A percentile compares a stretch with the other conserved stretches of the same genome.
Evolutionary conservation across 2,329 filamentous ascomycete genomes (phyloP).

Genomic region (Cordyceps cicadae): DNA sequence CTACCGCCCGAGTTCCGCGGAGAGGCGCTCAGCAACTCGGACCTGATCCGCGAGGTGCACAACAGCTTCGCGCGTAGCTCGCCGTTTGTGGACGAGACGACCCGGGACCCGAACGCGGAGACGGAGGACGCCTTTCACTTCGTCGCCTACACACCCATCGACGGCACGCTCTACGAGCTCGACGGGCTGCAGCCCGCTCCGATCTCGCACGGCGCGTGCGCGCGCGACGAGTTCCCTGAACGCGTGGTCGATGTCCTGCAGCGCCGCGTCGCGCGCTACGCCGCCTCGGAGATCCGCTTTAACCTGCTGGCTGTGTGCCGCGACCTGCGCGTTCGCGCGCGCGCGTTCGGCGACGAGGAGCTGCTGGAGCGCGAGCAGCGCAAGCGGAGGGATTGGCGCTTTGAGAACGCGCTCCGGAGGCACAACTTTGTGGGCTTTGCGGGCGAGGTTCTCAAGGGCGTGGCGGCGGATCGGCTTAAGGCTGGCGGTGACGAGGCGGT

Average conservation of each 20-base stretch:
- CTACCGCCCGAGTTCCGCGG: constrained; percentile 67
- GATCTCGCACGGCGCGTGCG: constrained; percentile 76
- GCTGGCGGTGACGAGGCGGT: constrained; percentile 58
- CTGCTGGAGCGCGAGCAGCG: constrained; percentile 69
- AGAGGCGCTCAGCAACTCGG: constrained; percentile 53
- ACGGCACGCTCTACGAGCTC: constrained; percentile 79
- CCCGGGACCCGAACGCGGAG: constrained; percentile 51
- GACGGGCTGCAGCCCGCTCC: constrained; percentile 91
- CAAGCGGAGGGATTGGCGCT: constrained; percentile 81
- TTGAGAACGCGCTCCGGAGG: constrained; percentile 84
- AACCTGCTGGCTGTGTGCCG: constrained; percentile 89
- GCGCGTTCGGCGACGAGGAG: constrained; percentile 75
- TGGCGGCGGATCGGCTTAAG: constrained; percentile 64
- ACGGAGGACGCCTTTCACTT: constrained; percentile 95
- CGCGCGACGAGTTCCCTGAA: constrained; percentile 61
- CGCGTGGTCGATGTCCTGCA: constrained; percentile 83
- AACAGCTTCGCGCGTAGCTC: constrained; percentile 84
- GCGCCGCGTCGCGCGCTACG: constrained; percentile 76
- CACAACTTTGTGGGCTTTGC: constrained; percentile 98
- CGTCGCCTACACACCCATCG: constrained; percentile 82
- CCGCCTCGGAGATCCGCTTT: constrained; percentile 81
- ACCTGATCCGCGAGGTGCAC: constrained; percentile 69
- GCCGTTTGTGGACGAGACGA: constrained; percentile 89
- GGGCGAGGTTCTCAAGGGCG: constrained; percentile 79
- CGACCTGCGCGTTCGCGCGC: constrained; percentile 68